Percentiles rank a stretch among this genome's conserved stretches.
Evolutionary conservation across 345 rosid species (phyloP).

Genomic region (Cardamine chenopodiifolia): DNA sequence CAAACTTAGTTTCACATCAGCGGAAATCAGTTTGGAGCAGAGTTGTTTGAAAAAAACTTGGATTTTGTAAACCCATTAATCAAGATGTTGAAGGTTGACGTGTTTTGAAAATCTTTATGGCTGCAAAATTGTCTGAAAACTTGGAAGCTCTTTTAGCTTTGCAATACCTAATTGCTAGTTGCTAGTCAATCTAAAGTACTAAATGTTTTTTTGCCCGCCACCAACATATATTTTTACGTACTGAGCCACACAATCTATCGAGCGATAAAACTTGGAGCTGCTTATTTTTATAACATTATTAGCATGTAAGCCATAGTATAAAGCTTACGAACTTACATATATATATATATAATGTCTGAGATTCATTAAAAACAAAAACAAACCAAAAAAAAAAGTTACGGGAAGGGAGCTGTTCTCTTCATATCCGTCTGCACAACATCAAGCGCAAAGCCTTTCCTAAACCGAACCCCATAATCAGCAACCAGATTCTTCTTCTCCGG

Average conservation of each 20-base stretch:
- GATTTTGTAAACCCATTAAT: no score
- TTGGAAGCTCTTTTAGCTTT: no score
- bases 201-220: no score
- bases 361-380: background rate
- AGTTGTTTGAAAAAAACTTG: background rate
- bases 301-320: background rate
- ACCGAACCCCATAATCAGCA: slow-evolving; percentile 78
- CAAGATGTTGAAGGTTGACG: no score
- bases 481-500: slow-evolving; percentile 64
- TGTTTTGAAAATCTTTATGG: no score
- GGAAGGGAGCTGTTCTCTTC: slow-evolving; percentile 58
- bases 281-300: background rate
- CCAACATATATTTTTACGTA: no score
- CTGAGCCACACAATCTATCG: background rate
- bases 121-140: no score
- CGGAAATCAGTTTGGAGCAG: no score
- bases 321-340: background rate
- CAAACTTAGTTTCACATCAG: no score
- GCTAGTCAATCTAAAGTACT: no score
- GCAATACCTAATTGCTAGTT: no score
- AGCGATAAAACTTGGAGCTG: background rate
- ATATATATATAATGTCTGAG: background rate
- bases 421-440: slow-evolving; percentile 52
- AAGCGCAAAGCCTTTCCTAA: slow-evolving; percentile 65
- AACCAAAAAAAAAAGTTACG: slow-evolving; percentile 23